phyloP scores from a whole-genome alignment of 192 early-diverging fungal species.

The Rhizophlyctis rosea region DNA sequence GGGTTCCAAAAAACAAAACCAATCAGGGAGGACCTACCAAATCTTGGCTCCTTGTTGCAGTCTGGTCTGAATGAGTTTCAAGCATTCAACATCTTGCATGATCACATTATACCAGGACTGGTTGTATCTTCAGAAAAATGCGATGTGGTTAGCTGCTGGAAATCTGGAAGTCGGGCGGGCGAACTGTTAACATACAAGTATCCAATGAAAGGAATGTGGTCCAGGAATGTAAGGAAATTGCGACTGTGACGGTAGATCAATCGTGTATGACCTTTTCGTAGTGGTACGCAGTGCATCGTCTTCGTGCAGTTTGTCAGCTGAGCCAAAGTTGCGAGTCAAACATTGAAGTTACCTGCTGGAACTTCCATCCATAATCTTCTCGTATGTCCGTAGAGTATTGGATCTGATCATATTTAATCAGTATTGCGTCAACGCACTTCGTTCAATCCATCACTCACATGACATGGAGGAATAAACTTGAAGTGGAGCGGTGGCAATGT shows the following conservation, averaged over 20 bases:
- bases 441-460: constrained; percentile 10
- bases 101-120: constrained; percentile 11
- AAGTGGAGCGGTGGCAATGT: constrained; percentile 14
- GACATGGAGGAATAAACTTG: constrained; percentile 27
- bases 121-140: no score
- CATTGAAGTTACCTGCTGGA: no score
- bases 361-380: no score
- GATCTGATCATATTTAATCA: not conserved
- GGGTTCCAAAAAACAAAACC: no score
- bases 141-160: no score
- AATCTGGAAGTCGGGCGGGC: no score
- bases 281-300: constrained; percentile 25
- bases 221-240: constrained; percentile 24
- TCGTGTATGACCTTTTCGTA: constrained; percentile 13
- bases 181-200: no score
- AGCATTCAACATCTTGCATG: not conserved
- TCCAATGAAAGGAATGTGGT: constrained; percentile 24
- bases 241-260: constrained; percentile 24
- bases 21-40: no score
- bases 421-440: not conserved
- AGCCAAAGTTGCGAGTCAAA: no score
- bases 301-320: constrained; percentile 22
- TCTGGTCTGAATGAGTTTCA: constrained; percentile 22
- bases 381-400: no score
- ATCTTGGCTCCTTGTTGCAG: constrained; percentile 18